A percentile compares a stretch with the other conserved stretches of the same genome.
phyloP scores from a whole-genome alignment of 768 basidiomycete species.

The Mycena venus region DNA sequence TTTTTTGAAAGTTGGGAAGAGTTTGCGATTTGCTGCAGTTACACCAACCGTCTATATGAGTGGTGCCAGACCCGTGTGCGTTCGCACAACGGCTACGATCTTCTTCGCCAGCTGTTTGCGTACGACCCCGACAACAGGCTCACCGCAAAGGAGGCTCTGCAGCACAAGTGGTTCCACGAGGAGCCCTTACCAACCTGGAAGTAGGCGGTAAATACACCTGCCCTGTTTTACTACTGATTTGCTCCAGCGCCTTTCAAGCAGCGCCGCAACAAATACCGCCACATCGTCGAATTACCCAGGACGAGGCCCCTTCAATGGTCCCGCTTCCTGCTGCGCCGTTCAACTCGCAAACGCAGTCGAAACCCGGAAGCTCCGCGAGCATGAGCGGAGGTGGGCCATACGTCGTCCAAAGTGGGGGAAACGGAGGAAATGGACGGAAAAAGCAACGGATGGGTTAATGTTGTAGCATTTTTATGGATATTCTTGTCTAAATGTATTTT shows the following conservation, averaged over 20 bases:
- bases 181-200: constrained; percentile 89
- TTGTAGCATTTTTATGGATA: too few relatives aligned
- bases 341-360: constrained; percentile 33
- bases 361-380: constrained; percentile 38
- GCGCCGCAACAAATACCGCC: constrained; percentile 84
- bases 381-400: constrained; percentile 34
- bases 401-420: constrained; percentile 28
- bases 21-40: constrained; percentile 36
- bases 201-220: constrained; percentile 59
- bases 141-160: constrained; percentile 84
- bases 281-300: constrained; percentile 89
- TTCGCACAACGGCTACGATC: constrained; percentile 77
- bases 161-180: constrained; percentile 93
- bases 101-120: constrained; percentile 87
- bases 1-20: not conserved
- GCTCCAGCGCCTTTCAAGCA: constrained; percentile 79
- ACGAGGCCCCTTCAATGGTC: constrained; percentile 92
- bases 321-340: constrained; percentile 60
- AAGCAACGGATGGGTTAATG: constrained; percentile 25
- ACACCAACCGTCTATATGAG: constrained; percentile 70
- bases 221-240: not conserved
- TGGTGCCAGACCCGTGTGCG: constrained; percentile 84
- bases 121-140: constrained; percentile 93
- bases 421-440: constrained; percentile 27
- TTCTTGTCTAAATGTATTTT: too few relatives aligned